These are phyloP conservation scores for Trichoderma polysporum DNA, from an alignment of 2,329 filamentous ascomycete species.

Conservation along the genomic window DNA sequence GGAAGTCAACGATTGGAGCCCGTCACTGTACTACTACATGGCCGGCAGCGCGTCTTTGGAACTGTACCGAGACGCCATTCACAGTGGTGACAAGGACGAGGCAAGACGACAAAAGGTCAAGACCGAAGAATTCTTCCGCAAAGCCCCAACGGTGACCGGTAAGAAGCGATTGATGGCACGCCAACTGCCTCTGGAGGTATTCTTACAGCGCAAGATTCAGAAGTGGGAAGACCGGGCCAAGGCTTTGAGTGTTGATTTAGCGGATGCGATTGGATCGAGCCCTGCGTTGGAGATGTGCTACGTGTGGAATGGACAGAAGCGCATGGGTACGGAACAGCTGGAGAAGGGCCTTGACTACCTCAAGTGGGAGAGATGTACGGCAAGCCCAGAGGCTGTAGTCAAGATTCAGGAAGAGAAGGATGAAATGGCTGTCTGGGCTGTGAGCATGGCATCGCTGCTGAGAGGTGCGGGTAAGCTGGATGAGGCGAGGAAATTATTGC, in stretches of 20 bases:
- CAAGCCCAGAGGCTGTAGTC: constrained; percentile 39
- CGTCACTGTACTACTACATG: constrained; percentile 86
- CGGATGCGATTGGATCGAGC: constrained; percentile 77
- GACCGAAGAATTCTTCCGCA: constrained; percentile 69
- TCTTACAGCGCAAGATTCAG: constrained; percentile 76
- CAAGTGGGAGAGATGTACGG: constrained; percentile 62
- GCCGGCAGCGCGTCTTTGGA: constrained; percentile 77
- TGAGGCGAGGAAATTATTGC: constrained; percentile 65
- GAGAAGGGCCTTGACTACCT: constrained; percentile 62
- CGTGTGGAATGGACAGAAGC: constrained; percentile 86
- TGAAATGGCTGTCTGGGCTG: constrained; percentile 62
- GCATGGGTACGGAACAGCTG: constrained; percentile 69
- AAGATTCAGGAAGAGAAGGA: constrained; percentile 55
- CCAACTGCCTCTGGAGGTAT: constrained; percentile 86
- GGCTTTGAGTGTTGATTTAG: constrained; percentile 63
- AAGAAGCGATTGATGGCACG: constrained; percentile 88
- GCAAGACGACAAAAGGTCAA: constrained; percentile 59
- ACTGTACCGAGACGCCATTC: constrained; percentile 66
- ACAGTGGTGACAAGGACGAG: constrained; percentile 38
- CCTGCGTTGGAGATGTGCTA: constrained; percentile 90
- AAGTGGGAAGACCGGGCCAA: constrained; percentile 84
- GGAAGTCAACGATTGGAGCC: constrained; percentile 87
- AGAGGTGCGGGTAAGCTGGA: constrained; percentile 61
- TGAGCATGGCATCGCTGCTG: constrained; percentile 66
- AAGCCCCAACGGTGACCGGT: constrained; percentile 71